phyloP scores from a whole-genome alignment of 805 yeast genomes.

The Metschnikowia lochheadii region DNA sequence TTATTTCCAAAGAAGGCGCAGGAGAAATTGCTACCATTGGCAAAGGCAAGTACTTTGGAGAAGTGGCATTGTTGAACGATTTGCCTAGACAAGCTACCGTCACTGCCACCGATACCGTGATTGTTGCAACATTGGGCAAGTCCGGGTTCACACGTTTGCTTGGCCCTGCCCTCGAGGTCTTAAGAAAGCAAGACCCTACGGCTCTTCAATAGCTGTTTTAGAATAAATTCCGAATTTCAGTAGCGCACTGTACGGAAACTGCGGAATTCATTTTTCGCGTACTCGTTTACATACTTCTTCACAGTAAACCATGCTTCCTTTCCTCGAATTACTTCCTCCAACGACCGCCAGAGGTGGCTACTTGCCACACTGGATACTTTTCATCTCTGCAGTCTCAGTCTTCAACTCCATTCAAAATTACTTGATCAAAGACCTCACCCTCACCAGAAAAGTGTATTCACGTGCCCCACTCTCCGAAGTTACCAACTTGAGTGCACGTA shows the following conservation, averaged over 20 bases:
- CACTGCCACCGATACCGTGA: conserved; percentile 65
- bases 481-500: conserved; percentile 74
- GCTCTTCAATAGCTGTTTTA: conserved; percentile 9
- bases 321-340: conserved; percentile 17
- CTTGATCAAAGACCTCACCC: conserved; percentile 56
- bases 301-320: conserved; percentile 13
- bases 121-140: conserved; percentile 89
- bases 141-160: conserved; percentile 89
- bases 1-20: conserved; percentile 57
- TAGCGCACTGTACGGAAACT: background rate
- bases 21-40: conserved; percentile 59
- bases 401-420: conserved; percentile 90
- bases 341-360: conserved; percentile 42
- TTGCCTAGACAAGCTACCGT: conserved; percentile 94
- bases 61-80: conserved; percentile 87
- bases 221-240: background rate
- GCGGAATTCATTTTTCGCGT: background rate
- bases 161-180: conserved; percentile 90
- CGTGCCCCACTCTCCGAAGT: conserved; percentile 30
- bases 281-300: background rate
- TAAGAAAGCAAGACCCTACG: conserved; percentile 84
- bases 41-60: conserved; percentile 95
- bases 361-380: conserved; percentile 47
- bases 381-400: conserved; percentile 79
- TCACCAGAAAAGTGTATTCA: conserved; percentile 79